A percentile compares a stretch with the other conserved stretches of the same genome.
These are phyloP conservation scores for Plicaturopsis crispa DNA, from an alignment of 768 basidiomycete species.

Conservation along the genomic window DNA sequence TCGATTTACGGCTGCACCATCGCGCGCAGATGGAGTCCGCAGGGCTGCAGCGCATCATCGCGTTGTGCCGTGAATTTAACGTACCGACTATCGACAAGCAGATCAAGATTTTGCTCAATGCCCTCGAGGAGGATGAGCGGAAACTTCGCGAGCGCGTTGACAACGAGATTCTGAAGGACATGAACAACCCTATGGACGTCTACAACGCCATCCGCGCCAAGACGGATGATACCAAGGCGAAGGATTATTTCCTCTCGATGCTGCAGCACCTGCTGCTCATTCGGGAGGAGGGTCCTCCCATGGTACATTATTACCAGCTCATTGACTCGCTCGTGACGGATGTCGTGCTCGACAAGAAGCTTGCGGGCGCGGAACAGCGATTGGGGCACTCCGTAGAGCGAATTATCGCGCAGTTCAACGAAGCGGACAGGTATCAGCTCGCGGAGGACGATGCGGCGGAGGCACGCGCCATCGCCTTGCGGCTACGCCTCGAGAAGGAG, in stretches of 20 bases:
- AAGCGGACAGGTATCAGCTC: conserved; percentile 76
- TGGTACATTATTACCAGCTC: conserved; percentile 86
- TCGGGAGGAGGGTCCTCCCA: conserved; percentile 75
- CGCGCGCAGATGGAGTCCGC: conserved; percentile 87
- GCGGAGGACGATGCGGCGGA: conserved; percentile 72
- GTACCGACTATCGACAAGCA: conserved; percentile 60
- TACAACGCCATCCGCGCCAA: conserved; percentile 75
- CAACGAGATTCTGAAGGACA: conserved; percentile 65
- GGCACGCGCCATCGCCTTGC: conserved; percentile 54
- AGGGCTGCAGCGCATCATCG: conserved; percentile 68
- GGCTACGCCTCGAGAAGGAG: conserved; percentile 77
- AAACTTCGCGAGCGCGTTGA: conserved; percentile 69
- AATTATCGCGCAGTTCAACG: conserved; percentile 84
- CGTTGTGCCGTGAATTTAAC: conserved; percentile 59
- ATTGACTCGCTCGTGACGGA: conserved; percentile 86
- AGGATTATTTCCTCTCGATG: conserved; percentile 85
- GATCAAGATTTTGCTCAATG: conserved; percentile 48
- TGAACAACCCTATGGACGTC: conserved; percentile 79
- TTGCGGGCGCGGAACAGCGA: conserved; percentile 75
- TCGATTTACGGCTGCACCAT: conserved; percentile 80
- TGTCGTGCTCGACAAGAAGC: conserved; percentile 88
- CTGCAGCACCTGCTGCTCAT: conserved; percentile 92
- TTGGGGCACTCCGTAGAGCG: conserved; percentile 86
- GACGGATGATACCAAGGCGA: conserved; percentile 71
- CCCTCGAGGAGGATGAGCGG: conserved; percentile 70